These are phyloP conservation scores for Hanseniaspora sp. DNA, from an alignment of 1,139 yeast genomes.

Conservation along the genomic window DNA sequence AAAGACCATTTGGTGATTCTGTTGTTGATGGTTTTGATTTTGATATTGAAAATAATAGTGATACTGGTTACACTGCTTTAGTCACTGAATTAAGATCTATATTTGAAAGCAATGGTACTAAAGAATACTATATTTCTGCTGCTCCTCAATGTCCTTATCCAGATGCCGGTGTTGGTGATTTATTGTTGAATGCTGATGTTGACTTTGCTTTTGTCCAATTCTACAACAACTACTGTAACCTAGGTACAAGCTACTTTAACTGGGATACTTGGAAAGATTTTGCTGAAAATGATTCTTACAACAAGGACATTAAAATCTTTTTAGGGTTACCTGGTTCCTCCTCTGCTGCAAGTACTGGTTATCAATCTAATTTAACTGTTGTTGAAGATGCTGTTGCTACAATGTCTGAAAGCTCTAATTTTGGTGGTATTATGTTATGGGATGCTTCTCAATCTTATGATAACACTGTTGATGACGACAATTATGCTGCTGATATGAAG, in stretches of 20 bases:
- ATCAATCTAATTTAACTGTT: conserved; percentile 38
- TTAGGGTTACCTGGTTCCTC: conserved; percentile 66
- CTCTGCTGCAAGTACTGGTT: conserved; percentile 61
- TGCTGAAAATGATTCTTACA: conserved; percentile 46
- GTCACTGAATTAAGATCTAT: conserved; percentile 49
- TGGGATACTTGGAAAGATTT: conserved; percentile 74
- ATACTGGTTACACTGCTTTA: conserved; percentile 50
- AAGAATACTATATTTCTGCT: conserved; percentile 68
- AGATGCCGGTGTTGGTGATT: conserved; percentile 68
- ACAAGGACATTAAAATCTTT: conserved; percentile 51
- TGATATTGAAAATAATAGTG: conserved; percentile 50
- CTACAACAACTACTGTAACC: conserved; percentile 77
- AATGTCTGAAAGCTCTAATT: conserved; percentile 35
- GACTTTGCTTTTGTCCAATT: conserved; percentile 89
- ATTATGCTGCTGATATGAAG: conserved; percentile 30
- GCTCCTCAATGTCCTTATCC: conserved; percentile 96
- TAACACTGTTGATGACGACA: conserved; percentile 38
- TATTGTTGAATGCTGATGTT: conserved; percentile 48
- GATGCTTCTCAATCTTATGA: conserved; percentile 73
- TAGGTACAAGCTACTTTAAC: conserved; percentile 49
- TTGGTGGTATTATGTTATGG: conserved; percentile 87
- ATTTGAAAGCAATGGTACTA: conserved; percentile 43
- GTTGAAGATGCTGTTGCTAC: conserved; percentile 32
- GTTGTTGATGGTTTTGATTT: conserved; percentile 62
- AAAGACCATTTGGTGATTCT: conserved; percentile 71